phyloP scores from a whole-genome alignment of 1,284 basidiomycete species.

The Fomes fomentarius region DNA sequence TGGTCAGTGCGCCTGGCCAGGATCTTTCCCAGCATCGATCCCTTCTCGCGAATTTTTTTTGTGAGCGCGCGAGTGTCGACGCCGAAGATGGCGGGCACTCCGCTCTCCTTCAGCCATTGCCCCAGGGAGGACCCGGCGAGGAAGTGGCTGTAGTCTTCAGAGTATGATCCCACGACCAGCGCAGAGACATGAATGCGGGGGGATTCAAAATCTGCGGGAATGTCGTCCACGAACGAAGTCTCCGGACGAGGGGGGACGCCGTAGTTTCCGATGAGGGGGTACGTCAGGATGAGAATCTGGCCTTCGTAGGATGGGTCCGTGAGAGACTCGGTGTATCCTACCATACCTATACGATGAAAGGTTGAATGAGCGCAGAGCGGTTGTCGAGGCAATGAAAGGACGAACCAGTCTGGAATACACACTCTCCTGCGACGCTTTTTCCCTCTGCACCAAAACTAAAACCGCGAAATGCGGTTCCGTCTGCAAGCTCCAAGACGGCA shows the following conservation, averaged over 20 bases:
- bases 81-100: conserved; percentile 94
- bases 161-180: conserved; percentile 93
- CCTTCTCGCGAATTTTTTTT: conserved; percentile 94
- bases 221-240: conserved; percentile 54
- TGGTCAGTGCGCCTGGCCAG: conserved; percentile 61
- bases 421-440: conserved; percentile 95
- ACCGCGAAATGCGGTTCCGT: conserved; percentile 89
- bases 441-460: conserved; percentile 92
- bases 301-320: conserved; percentile 99
- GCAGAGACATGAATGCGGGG: conserved; percentile 93
- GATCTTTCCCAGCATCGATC: conserved; percentile 88
- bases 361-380: neutral
- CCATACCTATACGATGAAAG: conserved; percentile 75
- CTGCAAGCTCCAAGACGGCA: conserved; percentile 87
- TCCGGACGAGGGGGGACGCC: conserved; percentile 87
- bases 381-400: conserved; percentile 19
- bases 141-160: conserved; percentile 95
- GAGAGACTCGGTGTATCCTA: conserved; percentile 97
- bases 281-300: conserved; percentile 97
- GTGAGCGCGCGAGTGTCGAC: conserved; percentile 97
- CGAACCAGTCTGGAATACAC: conserved; percentile 99
- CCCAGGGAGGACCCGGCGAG: conserved; percentile 89
- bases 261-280: conserved; percentile 97
- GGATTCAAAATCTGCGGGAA: conserved; percentile 91
- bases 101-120: conserved; percentile 95